A percentile compares a stretch with the other conserved stretches of the same genome.
These are phyloP conservation scores for Moesziomyces parantarcticus DNA, from an alignment of 1,284 basidiomycete genomes.

Conservation along the genomic window DNA sequence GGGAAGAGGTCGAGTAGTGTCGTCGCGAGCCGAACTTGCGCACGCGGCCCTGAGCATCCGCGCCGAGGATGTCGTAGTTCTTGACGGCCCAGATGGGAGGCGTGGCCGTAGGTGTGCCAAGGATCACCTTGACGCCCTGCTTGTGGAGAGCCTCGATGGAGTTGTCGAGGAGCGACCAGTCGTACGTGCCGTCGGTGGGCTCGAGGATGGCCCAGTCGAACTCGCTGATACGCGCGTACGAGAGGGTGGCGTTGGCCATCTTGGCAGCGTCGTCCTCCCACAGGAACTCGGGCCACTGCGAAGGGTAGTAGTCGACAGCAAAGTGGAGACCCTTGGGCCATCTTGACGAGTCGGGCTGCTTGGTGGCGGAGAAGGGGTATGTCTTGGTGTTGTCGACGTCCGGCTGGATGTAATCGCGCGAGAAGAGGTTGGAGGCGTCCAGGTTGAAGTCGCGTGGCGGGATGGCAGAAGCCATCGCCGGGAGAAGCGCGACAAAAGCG, in stretches of 20 bases:
- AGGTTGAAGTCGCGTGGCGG: conserved; percentile 66
- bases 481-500: conserved; percentile 18
- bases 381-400: conserved; percentile 23
- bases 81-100: conserved; percentile 51
- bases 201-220: conserved; percentile 55
- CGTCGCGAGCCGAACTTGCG: conserved; percentile 42
- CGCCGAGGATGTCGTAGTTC: conserved; percentile 50
- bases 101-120: conserved; percentile 49
- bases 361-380: conserved; percentile 12
- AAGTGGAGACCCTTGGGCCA: conserved; percentile 45
- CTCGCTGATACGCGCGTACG: conserved; percentile 49
- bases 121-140: conserved; percentile 51
- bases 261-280: conserved; percentile 39
- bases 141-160: conserved; percentile 34
- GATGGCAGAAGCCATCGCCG: conserved; percentile 15
- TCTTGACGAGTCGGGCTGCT: conserved; percentile 11
- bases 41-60: conserved; percentile 29
- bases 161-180: conserved; percentile 40
- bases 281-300: conserved; percentile 45
- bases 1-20: conserved; percentile 43
- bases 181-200: conserved; percentile 44
- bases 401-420: conserved; percentile 96
- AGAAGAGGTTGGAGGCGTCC: conserved; percentile 91
- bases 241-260: conserved; percentile 45
- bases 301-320: conserved; percentile 55